phyloP scores from a whole-genome alignment of 495 filamentous ascomycete species.

The Aspergillus ostianus region DNA sequence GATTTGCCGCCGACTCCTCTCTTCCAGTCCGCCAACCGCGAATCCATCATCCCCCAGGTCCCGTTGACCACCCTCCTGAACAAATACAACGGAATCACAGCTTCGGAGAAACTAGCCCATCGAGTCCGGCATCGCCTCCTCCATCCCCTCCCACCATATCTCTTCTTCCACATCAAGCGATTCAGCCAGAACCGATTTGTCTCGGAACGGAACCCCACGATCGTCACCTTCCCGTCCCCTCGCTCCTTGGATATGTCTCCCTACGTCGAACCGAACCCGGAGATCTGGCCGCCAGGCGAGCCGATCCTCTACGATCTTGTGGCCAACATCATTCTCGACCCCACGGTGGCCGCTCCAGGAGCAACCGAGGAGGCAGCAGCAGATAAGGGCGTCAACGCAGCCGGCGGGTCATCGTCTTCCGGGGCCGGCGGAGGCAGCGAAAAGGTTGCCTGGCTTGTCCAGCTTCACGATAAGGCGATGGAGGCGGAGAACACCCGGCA shows the following conservation, averaged over 20 bases:
- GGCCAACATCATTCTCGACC: constrained; percentile 78
- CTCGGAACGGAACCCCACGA: constrained; percentile 92
- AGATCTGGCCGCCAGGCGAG: constrained; percentile 63
- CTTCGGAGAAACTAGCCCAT: constrained; percentile 83
- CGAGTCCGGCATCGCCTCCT: constrained; percentile 86
- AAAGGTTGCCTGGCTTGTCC: constrained; percentile 55
- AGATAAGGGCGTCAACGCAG: constrained; percentile 78
- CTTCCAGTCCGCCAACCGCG: constrained; percentile 88
- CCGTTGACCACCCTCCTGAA: constrained; percentile 83
- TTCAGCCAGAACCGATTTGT: constrained; percentile 97
- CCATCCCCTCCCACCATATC: constrained; percentile 87
- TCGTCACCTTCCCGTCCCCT: constrained; percentile 85
- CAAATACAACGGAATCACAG: constrained; percentile 89
- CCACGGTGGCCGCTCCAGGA: constrained; percentile 73
- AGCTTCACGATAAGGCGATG: constrained; percentile 55
- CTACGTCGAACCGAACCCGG: constrained; percentile 76
- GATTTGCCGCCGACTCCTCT: constrained; percentile 90
- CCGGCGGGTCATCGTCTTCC: constrained; percentile 56
- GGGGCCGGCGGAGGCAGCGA: constrained; percentile 48
- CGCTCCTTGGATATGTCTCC: constrained; percentile 81
- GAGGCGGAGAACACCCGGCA: constrained; percentile 34
- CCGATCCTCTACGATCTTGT: constrained; percentile 96
- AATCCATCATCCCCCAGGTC: constrained; percentile 95
- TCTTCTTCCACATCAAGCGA: constrained; percentile 94
- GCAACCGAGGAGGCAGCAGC: constrained; percentile 69